phyloP scores from a whole-genome alignment of 2,329 filamentous ascomycete genomes.

The Stromatinia cepivora region DNA sequence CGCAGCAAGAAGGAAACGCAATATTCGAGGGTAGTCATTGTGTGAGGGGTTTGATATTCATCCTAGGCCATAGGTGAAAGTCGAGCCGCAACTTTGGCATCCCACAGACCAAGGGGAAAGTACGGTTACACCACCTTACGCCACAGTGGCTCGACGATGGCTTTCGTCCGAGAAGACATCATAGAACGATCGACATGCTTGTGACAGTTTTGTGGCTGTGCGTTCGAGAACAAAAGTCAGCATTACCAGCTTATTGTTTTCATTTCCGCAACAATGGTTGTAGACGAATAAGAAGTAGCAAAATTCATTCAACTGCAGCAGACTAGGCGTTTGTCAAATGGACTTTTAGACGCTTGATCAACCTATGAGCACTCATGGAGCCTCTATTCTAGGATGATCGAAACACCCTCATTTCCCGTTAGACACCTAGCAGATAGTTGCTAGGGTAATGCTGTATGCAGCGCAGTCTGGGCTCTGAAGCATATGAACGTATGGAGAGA shows the following conservation, averaged over 20 bases:
- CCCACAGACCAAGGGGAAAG: neutral
- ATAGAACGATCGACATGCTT: neutral
- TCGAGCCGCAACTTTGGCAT: neutral
- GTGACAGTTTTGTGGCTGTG: constrained; percentile 5
- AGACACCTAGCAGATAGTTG: neutral
- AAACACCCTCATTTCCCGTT: neutral
- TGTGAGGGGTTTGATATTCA: neutral
- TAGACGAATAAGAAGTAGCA: neutral
- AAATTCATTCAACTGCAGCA: neutral
- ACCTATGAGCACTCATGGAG: neutral
- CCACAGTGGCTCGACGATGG: constrained; percentile 1
- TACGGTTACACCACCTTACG: neutral
- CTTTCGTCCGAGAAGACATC: neutral
- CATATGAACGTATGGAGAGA: constrained; percentile 16
- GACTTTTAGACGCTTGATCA: neutral
- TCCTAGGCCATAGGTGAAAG: neutral
- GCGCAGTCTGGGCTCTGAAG: constrained; percentile 1
- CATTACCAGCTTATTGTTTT: neutral
- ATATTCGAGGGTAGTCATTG: neutral
- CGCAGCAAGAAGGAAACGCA: neutral
- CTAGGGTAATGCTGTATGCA: constrained; percentile 6
- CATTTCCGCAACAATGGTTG: neutral
- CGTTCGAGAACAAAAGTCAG: neutral
- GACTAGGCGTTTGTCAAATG: constrained; percentile 6
- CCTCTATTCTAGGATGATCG: neutral